phyloP scores from a whole-genome alignment of 164 flowering plant species.

The Litsea cubeba region DNA sequence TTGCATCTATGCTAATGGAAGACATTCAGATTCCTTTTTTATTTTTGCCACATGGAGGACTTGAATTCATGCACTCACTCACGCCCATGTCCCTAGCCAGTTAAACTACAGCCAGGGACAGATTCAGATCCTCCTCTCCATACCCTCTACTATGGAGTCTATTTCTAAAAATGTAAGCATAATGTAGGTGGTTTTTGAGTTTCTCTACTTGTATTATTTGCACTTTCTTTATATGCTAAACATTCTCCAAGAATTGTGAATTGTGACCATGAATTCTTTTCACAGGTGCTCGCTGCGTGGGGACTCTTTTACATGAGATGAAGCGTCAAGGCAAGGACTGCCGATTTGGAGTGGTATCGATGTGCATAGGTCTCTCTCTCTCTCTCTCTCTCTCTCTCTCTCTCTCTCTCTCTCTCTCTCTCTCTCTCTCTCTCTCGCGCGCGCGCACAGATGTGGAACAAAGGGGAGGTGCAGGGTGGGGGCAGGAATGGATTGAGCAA shows the following conservation, averaged over 20 bases:
- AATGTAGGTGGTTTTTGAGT: background rate
- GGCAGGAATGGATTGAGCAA: too few relatives aligned
- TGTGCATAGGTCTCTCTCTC: constrained; percentile 75
- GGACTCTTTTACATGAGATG: constrained; percentile 92
- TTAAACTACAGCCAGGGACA: too few relatives aligned
- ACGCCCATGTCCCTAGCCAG: too few relatives aligned
- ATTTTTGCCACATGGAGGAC: too few relatives aligned
- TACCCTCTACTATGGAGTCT: background rate
- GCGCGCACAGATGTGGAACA: too few relatives aligned
- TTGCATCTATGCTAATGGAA: too few relatives aligned
- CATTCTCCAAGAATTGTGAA: background rate
- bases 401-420: too few relatives aligned
- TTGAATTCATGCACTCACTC: too few relatives aligned
- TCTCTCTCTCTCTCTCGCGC: too few relatives aligned
- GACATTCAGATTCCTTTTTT: too few relatives aligned
- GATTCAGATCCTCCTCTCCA: too few relatives aligned
- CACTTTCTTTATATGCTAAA: background rate
- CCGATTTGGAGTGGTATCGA: constrained; percentile 89
- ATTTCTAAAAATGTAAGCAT: background rate
- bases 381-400: background rate
- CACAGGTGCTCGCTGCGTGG: constrained; percentile 92
- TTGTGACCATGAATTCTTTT: background rate
- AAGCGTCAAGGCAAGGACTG: constrained; percentile 89
- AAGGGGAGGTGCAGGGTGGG: too few relatives aligned
- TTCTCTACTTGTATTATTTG: background rate